These are phyloP conservation scores for Ramularia endophylla DNA, from an alignment of 2,329 filamentous ascomycete genomes.

Conservation along the genomic window DNA sequence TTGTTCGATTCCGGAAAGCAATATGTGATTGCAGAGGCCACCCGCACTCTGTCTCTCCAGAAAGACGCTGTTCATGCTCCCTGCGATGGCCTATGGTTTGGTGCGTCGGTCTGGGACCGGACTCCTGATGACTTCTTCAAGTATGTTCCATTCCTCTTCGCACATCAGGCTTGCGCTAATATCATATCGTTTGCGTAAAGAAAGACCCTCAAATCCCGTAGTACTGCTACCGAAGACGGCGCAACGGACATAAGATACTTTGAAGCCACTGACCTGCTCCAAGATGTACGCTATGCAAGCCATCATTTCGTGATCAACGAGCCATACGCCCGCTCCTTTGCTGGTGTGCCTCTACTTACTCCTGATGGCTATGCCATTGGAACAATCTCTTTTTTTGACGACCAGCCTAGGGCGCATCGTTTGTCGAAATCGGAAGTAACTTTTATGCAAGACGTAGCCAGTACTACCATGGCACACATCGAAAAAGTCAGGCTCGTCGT, in stretches of 20 bases:
- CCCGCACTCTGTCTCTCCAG: conserved; percentile 35
- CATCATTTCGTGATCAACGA: conserved; percentile 22
- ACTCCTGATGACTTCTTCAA: conserved; percentile 22
- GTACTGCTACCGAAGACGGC: neutral
- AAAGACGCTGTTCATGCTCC: conserved; percentile 31
- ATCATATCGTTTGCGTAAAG: conserved; percentile 11
- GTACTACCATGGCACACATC: conserved; percentile 55
- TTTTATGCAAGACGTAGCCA: conserved; percentile 53
- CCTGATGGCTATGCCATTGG: conserved; percentile 54
- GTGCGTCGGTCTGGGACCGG: conserved; percentile 32
- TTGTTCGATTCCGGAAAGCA: conserved; percentile 45
- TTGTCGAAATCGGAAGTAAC: conserved; percentile 45
- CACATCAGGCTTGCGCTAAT: conserved; percentile 30
- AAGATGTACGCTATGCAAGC: conserved; percentile 16
- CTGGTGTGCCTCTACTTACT: conserved; percentile 56
- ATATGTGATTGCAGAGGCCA: conserved; percentile 48
- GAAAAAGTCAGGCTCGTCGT: conserved; percentile 50
- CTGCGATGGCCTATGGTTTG: conserved; percentile 28
- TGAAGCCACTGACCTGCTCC: conserved; percentile 1
- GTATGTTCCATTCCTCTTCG: conserved; percentile 26
- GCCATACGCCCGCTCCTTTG: conserved; percentile 43
- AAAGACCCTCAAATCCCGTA: conserved; percentile 22
- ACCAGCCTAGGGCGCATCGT: conserved; percentile 45
- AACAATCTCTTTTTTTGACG: conserved; percentile 54
- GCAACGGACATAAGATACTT: neutral